Percentiles rank a stretch among this genome's conserved stretches.
Evolutionary conservation across 1,284 basidiomycete species (phyloP).

Genomic region (Naganishia cerealis): DNA sequence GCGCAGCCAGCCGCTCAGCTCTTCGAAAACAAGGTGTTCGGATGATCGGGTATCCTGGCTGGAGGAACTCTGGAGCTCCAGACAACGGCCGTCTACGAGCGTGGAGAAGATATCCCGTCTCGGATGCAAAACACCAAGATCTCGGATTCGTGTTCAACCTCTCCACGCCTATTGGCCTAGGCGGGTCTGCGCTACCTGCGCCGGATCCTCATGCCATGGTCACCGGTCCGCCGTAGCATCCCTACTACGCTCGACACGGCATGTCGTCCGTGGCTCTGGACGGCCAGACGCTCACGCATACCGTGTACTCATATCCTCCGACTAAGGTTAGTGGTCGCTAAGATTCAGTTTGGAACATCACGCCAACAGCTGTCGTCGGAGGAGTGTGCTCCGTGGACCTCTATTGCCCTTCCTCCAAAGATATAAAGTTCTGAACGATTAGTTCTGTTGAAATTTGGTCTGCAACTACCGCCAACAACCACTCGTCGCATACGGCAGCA

Average conservation of each 20-base stretch:
- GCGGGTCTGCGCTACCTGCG: background rate
- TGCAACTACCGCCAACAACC: background rate
- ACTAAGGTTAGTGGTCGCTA: background rate
- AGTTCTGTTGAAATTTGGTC: background rate
- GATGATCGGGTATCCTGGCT: too few relatives aligned
- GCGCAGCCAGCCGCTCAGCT: too few relatives aligned
- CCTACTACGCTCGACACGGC: background rate
- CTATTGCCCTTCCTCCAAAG: background rate
- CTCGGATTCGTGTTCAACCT: conserved; percentile 1
- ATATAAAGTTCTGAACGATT: conserved; percentile 4
- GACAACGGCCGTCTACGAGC: conserved; percentile 23
- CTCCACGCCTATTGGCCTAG: conserved; percentile 3
- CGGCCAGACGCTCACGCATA: conserved; percentile 5
- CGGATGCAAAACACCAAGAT: conserved; percentile 6
- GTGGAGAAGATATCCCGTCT: conserved; percentile 1
- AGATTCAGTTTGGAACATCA: background rate
- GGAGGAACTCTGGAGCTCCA: background rate
- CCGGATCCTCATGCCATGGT: background rate
- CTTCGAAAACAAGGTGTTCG: too few relatives aligned
- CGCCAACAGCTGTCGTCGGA: background rate
- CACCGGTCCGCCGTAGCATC: too few relatives aligned
- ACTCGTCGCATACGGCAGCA: background rate
- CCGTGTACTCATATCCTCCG: background rate
- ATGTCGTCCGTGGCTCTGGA: conserved; percentile 18
- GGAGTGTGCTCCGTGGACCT: conserved; percentile 13